A percentile compares a stretch with the other conserved stretches of the same genome.
Conservation (phyloP, 73 alveolate species). For the Uronychia binucleata region DNA sequence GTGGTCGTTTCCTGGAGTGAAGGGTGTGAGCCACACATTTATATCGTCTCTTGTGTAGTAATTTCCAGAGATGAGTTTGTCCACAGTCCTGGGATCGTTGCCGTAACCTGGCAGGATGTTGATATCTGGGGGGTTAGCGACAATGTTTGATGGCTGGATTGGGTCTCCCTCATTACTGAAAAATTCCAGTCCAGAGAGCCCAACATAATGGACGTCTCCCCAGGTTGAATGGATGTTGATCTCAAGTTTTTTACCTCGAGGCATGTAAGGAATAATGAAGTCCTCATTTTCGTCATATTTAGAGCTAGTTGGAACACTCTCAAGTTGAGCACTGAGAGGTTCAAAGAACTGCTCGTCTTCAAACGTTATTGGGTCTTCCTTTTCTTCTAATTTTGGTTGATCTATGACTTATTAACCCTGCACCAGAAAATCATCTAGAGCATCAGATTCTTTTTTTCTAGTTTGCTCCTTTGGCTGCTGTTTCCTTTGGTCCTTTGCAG, state of each 20-base stretch:
- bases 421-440: neutral
- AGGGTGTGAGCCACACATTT: slow-evolving; percentile 92
- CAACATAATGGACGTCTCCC: slow-evolving; percentile 91
- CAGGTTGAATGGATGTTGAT: slow-evolving; percentile 77
- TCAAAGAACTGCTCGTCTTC: slow-evolving; percentile 9
- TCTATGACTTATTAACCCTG: slow-evolving; percentile 3
- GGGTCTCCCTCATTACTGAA: slow-evolving; percentile 70
- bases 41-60: slow-evolving; percentile 81
- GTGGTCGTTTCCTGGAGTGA: slow-evolving; percentile 78
- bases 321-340: too few relatives aligned
- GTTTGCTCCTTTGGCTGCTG: neutral
- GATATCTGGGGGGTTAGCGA: slow-evolving; percentile 89
- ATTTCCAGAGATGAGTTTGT: slow-evolving; percentile 82
- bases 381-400: slow-evolving; percentile 21
- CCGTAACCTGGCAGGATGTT: slow-evolving; percentile 87
- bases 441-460: neutral
- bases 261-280: slow-evolving; percentile 68
- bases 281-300: slow-evolving; percentile 31
- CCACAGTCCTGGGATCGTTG: slow-evolving; percentile 89
- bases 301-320: too few relatives aligned
- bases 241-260: slow-evolving; percentile 62
- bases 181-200: slow-evolving; percentile 82
- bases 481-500: neutral
- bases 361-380: neutral
- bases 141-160: slow-evolving; percentile 39